These are phyloP conservation scores for Stagonosporopsis vannaccii DNA, from an alignment of 2,329 filamentous ascomycete genomes.

Conservation along the genomic window DNA sequence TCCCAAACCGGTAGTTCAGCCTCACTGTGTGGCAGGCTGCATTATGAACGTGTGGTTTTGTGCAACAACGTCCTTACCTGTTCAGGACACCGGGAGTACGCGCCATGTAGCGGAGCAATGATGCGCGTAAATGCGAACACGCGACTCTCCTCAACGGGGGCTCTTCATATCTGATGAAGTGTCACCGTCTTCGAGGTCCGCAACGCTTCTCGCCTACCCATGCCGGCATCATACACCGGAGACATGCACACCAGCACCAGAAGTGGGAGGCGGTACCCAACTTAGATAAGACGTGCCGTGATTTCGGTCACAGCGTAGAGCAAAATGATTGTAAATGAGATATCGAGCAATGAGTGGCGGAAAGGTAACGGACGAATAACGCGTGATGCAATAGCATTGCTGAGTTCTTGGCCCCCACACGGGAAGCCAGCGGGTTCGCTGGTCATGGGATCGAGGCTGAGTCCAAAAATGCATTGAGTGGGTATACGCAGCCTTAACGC, in stretches of 20 bases:
- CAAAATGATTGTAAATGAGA: no score
- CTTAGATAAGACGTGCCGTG: no score
- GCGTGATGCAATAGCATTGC: conserved; percentile 1
- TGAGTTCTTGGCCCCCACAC: neutral
- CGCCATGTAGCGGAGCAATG: neutral
- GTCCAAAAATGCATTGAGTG: conserved; percentile 14
- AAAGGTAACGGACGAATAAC: conserved; percentile 1
- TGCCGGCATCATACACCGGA: neutral
- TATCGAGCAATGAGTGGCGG: neutral
- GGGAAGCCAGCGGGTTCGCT: no score
- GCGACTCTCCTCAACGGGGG: no score
- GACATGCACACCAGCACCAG: neutral
- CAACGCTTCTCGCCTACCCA: neutral
- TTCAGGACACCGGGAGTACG: neutral
- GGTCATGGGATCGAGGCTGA: no score
- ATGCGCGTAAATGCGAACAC: neutral
- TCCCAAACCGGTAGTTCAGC: neutral
- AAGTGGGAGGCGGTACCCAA: neutral
- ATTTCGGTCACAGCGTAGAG: no score
- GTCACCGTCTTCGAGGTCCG: no score
- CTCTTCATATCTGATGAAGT: neutral
- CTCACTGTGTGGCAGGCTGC: neutral
- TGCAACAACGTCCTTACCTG: neutral
- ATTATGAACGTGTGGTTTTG: neutral
- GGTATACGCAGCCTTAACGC: conserved; percentile 16